Evolutionary conservation across 1,284 basidiomycete species (phyloP).

Genomic region (Trichosporon asahii): DNA sequence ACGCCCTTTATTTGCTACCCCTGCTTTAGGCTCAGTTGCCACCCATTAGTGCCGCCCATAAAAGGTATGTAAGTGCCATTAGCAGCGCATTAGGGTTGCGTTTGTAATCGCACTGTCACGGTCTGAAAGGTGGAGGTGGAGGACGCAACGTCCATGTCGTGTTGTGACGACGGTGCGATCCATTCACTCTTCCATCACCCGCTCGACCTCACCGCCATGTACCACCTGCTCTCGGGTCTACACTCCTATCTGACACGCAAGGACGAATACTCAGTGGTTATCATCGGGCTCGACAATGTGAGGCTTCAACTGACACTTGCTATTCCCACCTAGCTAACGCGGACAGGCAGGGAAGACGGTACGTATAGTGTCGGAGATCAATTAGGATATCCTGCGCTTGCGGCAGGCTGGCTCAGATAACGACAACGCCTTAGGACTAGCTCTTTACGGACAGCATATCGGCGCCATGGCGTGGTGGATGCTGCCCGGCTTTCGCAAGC

Average conservation of each 20-base stretch:
- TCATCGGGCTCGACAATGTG: conserved; percentile 65
- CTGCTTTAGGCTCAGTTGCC: background rate
- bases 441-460: background rate
- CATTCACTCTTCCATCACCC: background rate
- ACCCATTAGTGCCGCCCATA: no score
- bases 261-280: conserved; percentile 89
- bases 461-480: background rate
- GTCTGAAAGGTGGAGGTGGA: conserved; percentile 1
- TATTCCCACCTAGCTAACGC: background rate
- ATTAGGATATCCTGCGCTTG: background rate
- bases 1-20: background rate
- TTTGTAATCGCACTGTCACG: background rate
- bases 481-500: background rate
- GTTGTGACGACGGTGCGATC: background rate
- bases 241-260: conserved; percentile 86
- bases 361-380: conserved; percentile 25
- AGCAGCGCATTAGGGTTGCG: background rate
- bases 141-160: background rate
- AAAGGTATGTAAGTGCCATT: no score
- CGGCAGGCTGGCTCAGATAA: background rate
- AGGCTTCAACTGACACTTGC: conserved; percentile 9
- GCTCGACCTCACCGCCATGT: conserved; percentile 56
- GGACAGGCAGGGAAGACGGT: conserved; percentile 80
- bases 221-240: conserved; percentile 83
- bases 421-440: background rate